These are phyloP conservation scores for Aspergillus olivimuriae DNA, from an alignment of 495 filamentous ascomycete genomes.

Conservation along the genomic window DNA sequence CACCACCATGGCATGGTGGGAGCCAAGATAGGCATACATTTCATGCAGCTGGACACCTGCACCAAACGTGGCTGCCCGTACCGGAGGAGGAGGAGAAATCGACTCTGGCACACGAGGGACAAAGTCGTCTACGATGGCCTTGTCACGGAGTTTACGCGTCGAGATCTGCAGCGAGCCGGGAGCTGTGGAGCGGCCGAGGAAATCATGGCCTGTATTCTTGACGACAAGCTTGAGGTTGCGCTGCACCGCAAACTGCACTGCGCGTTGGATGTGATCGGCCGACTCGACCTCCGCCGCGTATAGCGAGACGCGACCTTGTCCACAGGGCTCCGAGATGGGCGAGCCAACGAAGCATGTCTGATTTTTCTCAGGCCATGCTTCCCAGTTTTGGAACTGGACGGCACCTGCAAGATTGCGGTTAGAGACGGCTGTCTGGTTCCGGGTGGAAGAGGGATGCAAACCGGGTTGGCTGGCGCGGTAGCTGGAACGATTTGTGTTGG, in stretches of 20 bases:
- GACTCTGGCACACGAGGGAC: slow-evolving; percentile 12
- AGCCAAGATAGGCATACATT: slow-evolving; percentile 37
- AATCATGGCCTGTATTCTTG: slow-evolving; percentile 59
- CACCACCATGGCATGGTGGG: slow-evolving; percentile 11
- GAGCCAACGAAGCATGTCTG: slow-evolving; percentile 9
- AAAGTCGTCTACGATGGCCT: slow-evolving; percentile 25
- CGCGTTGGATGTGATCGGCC: slow-evolving; percentile 24
- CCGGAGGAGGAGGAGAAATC: slow-evolving; percentile 10
- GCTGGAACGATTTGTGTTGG: too few relatives aligned
- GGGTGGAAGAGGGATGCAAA: neutral
- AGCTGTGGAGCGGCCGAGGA: slow-evolving; percentile 54
- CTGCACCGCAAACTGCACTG: slow-evolving; percentile 46
- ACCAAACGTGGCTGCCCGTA: slow-evolving; percentile 45
- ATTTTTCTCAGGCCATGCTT: neutral
- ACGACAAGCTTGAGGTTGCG: slow-evolving; percentile 59
- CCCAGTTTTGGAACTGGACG: neutral
- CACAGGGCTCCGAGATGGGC: slow-evolving; percentile 40
- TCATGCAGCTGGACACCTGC: slow-evolving; percentile 47
- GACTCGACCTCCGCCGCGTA: slow-evolving; percentile 45
- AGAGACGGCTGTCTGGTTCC: neutral
- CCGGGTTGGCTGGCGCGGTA: slow-evolving; percentile 30
- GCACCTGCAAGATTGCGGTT: neutral
- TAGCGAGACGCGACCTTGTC: slow-evolving; percentile 50
- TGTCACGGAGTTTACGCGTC: slow-evolving; percentile 45
- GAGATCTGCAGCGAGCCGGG: slow-evolving; percentile 49